A percentile compares a stretch with the other conserved stretches of the same genome.
These are phyloP conservation scores for Prunus dulcis DNA, from an alignment of 306 rosid genomes.

Conservation along the genomic window DNA sequence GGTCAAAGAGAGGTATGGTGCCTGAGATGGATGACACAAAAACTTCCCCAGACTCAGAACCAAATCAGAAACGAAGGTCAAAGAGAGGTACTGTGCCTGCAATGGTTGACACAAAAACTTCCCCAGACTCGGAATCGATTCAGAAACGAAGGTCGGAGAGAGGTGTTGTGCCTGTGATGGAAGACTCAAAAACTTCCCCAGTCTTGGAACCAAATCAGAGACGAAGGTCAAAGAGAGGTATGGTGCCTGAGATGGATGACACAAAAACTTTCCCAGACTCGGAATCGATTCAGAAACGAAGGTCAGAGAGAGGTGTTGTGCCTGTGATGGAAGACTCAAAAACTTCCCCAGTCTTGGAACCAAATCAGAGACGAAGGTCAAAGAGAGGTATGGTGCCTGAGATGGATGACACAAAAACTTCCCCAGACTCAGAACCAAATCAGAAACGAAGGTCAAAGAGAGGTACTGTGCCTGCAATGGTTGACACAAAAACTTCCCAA, in stretches of 20 bases:
- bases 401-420: conserved; percentile 8
- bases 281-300: conserved; percentile 15
- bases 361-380: conserved; percentile 15
- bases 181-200: conserved; percentile 4
- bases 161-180: conserved; percentile 9
- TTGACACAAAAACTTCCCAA: background rate
- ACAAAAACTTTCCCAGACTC: conserved; percentile 10
- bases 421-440: background rate
- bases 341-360: background rate
- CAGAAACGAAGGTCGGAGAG: conserved; percentile 14
- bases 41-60: conserved; percentile 14
- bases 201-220: conserved; percentile 4
- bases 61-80: conserved; percentile 14
- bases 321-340: background rate
- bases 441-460: conserved; percentile 11
- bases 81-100: conserved; percentile 11
- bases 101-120: background rate
- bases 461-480: background rate
- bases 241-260: background rate
- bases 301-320: conserved; percentile 13
- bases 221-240: conserved; percentile 11
- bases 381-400: conserved; percentile 10
- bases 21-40: no score
- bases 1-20: no score
- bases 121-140: background rate